Evolutionary conservation across 805 yeast genomes (phyloP), one percentile per base, ranked within the genome.

Genomic region (Spathaspora sp.): DNA sequence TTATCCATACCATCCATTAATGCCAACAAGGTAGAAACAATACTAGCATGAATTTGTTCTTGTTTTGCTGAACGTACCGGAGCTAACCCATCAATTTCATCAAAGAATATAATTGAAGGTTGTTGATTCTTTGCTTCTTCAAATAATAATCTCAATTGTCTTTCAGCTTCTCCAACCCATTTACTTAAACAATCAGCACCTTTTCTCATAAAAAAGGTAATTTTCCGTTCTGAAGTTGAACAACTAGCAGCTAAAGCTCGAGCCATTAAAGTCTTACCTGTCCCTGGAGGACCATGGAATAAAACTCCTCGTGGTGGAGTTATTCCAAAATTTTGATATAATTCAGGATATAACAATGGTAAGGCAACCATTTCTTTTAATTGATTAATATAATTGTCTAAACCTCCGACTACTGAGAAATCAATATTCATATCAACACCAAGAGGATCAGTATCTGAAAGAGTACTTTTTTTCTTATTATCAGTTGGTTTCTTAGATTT

Each of bases 1-100:
- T 91, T 91, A 66, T 93, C 98, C 98, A 94, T 94, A 60, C 99
- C 99, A 68, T 94, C 99, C 99, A 94, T 94, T 49, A 94, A 73
- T 0, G 99, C 98, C 56, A 94, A 79, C 61, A 94, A 72, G 0
- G 99, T 94, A 5, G 97, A 91, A 2, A 94, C 99, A 53, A 94
- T 94, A 55, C 96, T 87, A 3, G 99, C 97, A 68, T 94, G 99
- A 53, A 94, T 94, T 69, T 94, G 99, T 66, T 94, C 99, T 69
- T 94, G 99, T 57, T 93, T 93, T 0, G 97, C 89, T 0, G 97
- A 89, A 66, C 99, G 80, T 2, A 94, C 99, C 0, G 99, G 99
- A 0, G 99, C 99, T 58, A 94, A 75, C 44, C 99, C 99, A 70
- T 94, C 99, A 54, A 94, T 93, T 74, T 94, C 99, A 72, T 94